Base-by-base conservation (phyloP, 2,329 filamentous ascomycete species). In the Didymella lethalis region DNA sequence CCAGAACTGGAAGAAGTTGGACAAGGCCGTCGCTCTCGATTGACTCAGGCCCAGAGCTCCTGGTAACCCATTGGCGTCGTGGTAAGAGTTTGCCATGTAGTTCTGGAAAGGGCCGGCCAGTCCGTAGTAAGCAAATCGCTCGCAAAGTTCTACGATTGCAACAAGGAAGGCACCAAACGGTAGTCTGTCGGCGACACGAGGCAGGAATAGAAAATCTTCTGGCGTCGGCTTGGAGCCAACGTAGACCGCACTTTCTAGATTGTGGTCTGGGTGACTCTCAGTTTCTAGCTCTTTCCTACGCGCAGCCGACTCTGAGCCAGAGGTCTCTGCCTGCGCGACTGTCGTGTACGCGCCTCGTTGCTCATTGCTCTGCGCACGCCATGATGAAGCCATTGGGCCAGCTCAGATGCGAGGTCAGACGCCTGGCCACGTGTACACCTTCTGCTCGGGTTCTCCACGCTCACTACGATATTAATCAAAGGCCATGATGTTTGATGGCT, bases 91-190 rank as follows among this genome's bases (percentile, higher is more conserved):
- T 41, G 76, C 73, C 64, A 82, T 82, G 69, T 83, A 83, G 63
- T 83, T 83, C 61, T 82, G 81, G 62, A 83, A 81, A 10, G 80
- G 78, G 5, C 80, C 81, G 8, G 78, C 79, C 0, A 81, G 74
- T 7, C 76, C 77, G 45, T 78, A 80, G 63, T 77, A 83, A 3
- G 80, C 79, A 62, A 82, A 82, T 14, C 81, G 76, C 63, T 83
- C 81, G 65, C 79, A 82, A 2, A 83, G 70, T 67, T 83, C 81
- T 4, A 83, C 80, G 6, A 82, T 71, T 7, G 80, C 81, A 29
- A 83, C 78, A 6, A 83, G 70, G 54, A 80, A 83, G 5, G 80
- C 80, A 32, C 74, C 75, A 58, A 72, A 74, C 2, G 81, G 81
- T 11, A 83, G 69, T n/a, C 71, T 74, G 64, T 82, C 81, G 8